phyloP scores from a whole-genome alignment of 2,329 filamentous ascomycete species.

The Sordariomycetes sp. region DNA sequence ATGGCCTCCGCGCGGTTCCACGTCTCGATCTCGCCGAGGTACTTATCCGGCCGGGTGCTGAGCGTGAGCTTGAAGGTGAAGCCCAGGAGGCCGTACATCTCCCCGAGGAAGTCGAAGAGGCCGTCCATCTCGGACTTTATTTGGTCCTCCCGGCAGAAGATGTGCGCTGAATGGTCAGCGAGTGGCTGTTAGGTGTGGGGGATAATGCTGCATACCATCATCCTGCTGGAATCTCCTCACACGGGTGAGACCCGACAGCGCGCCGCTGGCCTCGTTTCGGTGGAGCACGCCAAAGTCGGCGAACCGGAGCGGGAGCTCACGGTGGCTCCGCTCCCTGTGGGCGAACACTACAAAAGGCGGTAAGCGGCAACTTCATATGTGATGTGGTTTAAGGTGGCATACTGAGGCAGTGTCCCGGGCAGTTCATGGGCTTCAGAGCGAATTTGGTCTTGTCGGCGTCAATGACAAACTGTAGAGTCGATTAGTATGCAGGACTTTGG shows the following conservation, averaged over 20 bases:
- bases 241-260: conserved; percentile 79
- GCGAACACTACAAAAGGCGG: conserved; percentile 7
- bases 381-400: neutral
- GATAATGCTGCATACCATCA: conserved; percentile 39
- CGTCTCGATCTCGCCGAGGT: conserved; percentile 72
- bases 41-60: conserved; percentile 83
- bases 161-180: conserved; percentile 43
- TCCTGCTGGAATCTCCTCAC: conserved; percentile 94
- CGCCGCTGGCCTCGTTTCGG: conserved; percentile 89
- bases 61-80: conserved; percentile 84
- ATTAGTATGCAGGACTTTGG: neutral
- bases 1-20: conserved; percentile 85
- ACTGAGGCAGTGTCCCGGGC: conserved; percentile 70
- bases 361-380: neutral
- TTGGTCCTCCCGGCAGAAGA: conserved; percentile 84
- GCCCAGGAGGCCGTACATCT: conserved; percentile 20
- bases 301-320: conserved; percentile 82
- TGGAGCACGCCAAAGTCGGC: conserved; percentile 95
- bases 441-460: conserved; percentile 61
- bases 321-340: conserved; percentile 17
- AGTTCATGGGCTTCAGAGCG: conserved; percentile 96
- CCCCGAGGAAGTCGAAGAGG: conserved; percentile 69
- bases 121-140: conserved; percentile 60
- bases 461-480: conserved; percentile 37
- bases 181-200: neutral